Evolutionary conservation across 2,329 filamentous ascomycete species (phyloP).

Genomic region (Phialophora macrospora): DNA sequence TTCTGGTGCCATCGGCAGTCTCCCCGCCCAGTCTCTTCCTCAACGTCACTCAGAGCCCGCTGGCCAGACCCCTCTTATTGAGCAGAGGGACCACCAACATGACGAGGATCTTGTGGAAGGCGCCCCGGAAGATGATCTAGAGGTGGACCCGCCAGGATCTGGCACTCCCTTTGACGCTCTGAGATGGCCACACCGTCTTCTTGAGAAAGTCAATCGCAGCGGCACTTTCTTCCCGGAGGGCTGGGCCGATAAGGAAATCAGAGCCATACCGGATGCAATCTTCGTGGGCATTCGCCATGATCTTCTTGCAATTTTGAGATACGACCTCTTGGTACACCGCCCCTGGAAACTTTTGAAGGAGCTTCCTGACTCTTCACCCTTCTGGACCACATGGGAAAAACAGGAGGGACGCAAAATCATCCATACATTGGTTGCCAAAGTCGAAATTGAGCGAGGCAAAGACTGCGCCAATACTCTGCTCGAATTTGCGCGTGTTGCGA

Average conservation of each 20-base stretch:
- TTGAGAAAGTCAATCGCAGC: slow-evolving; percentile 25
- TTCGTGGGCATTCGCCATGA: slow-evolving; percentile 10
- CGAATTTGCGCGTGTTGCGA: not conserved
- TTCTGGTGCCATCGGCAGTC: not conserved
- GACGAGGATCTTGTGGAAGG: not conserved
- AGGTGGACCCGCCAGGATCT: slow-evolving; percentile 29
- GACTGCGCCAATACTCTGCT: not conserved
- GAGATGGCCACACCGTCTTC: slow-evolving; percentile 23
- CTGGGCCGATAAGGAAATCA: slow-evolving; percentile 22
- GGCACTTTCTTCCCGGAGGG: slow-evolving; percentile 3
- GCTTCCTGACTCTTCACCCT: slow-evolving; percentile 13
- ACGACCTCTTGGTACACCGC: slow-evolving; percentile 15
- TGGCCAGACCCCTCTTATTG: not conserved
- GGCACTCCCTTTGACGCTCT: slow-evolving; percentile 29
- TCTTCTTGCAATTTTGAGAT: slow-evolving; percentile 24
- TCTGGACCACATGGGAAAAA: slow-evolving; percentile 7
- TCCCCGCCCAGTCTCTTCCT: not conserved
- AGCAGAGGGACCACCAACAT: not conserved
- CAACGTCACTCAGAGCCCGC: not conserved
- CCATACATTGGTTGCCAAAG: slow-evolving; percentile 4
- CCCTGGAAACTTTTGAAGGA: slow-evolving; percentile 7
- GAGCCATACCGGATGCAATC: slow-evolving; percentile 15
- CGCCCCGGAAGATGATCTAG: slow-evolving; percentile 9
- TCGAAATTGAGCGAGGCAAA: not conserved
- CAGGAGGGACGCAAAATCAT: slow-evolving; percentile 8